These are phyloP conservation scores for Rhodotorula kratochvilovae DNA, from an alignment of 768 basidiomycete genomes.

Conservation along the genomic window DNA sequence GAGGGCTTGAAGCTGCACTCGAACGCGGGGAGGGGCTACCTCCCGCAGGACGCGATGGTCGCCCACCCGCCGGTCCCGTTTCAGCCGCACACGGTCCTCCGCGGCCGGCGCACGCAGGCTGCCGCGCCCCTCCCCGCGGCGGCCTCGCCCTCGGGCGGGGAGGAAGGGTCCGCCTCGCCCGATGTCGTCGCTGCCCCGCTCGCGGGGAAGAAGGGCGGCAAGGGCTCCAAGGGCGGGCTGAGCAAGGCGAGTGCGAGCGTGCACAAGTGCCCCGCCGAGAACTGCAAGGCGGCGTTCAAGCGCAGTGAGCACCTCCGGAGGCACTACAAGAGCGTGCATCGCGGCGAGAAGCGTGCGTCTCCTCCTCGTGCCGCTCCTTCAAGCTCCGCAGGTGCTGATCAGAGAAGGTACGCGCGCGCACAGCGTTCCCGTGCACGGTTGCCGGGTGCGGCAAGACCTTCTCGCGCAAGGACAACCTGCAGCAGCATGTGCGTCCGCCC, in stretches of 20 bases:
- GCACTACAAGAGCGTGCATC: conserved; percentile 81
- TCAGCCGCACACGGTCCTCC: conserved; percentile 23
- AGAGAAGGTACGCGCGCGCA: no score
- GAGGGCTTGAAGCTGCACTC: background rate
- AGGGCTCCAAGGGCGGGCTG: conserved; percentile 10
- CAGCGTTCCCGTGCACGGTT: conserved; percentile 68
- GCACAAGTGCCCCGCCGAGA: conserved; percentile 32
- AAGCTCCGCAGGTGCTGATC: no score
- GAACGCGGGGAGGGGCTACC: conserved; percentile 14
- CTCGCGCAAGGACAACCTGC: conserved; percentile 73
- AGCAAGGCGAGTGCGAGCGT: conserved; percentile 20
- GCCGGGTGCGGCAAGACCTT: conserved; percentile 68
- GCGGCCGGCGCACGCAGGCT: conserved; percentile 8
- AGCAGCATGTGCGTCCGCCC: conserved; percentile 55
- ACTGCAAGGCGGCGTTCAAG: conserved; percentile 79
- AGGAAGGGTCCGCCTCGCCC: background rate
- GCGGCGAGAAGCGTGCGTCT: conserved; percentile 86
- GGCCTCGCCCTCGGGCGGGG: no score
- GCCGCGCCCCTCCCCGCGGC: background rate
- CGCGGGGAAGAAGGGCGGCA: background rate
- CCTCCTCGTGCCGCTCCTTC: no score
- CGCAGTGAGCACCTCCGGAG: conserved; percentile 85
- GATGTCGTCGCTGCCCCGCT: background rate
- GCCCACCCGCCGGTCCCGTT: conserved; percentile 26
- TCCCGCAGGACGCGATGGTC: conserved; percentile 21